Evolutionary conservation across 2,329 filamentous ascomycete genomes (phyloP).

Genomic region (Arthrobotrys conoides): DNA sequence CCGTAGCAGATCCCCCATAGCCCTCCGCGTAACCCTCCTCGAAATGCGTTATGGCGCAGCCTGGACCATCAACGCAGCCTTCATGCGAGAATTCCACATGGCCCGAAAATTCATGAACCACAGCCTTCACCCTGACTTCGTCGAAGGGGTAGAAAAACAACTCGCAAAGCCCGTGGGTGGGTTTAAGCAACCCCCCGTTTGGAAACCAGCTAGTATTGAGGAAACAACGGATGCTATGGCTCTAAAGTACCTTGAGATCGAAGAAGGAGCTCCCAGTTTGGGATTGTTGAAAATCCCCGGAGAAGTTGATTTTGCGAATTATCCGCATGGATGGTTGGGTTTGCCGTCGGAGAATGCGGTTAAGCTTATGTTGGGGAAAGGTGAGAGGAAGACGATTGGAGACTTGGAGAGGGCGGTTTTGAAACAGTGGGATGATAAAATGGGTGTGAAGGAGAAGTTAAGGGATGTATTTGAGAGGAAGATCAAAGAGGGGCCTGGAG

Average conservation of each 20-base stretch:
- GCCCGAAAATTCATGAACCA: conserved; percentile 90
- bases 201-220: conserved; percentile 81
- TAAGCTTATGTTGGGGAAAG: conserved; percentile 31
- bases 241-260: conserved; percentile 77
- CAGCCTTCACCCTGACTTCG: conserved; percentile 78
- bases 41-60: conserved; percentile 82
- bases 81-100: conserved; percentile 87
- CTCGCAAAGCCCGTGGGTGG: conserved; percentile 69
- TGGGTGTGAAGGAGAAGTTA: conserved; percentile 68
- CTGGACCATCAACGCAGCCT: conserved; percentile 88
- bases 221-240: conserved; percentile 75
- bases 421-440: conserved; percentile 53
- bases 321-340: conserved; percentile 79
- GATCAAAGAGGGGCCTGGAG: conserved; percentile 74
- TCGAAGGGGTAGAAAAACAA: conserved; percentile 86
- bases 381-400: conserved; percentile 38
- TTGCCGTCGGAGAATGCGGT: conserved; percentile 77
- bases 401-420: conserved; percentile 31
- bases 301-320: conserved; percentile 75
- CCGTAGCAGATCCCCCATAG: conserved; percentile 83
- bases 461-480: conserved; percentile 72
- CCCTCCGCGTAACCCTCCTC: conserved; percentile 84
- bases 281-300: conserved; percentile 75
- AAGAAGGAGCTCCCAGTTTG: conserved; percentile 67
- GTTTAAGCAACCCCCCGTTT: conserved; percentile 73